phyloP scores from a whole-genome alignment of 306 rosid genomes.

The Biancaea sappan region DNA sequence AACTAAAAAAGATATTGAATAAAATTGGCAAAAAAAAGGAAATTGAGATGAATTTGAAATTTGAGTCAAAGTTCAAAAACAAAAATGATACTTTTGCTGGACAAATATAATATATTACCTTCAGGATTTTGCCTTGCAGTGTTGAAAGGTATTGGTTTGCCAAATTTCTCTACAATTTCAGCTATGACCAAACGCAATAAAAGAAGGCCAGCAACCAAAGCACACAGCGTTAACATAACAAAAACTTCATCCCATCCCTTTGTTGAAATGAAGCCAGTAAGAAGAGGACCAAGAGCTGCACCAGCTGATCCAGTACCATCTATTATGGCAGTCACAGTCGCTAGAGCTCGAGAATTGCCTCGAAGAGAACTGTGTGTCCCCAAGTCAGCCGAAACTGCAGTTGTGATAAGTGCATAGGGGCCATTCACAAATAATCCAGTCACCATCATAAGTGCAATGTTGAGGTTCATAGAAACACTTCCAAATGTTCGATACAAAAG shows the following conservation, averaged over 20 bases:
- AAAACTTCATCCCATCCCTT: constrained; percentile 77
- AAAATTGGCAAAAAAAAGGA: no score
- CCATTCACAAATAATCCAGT: constrained; percentile 83
- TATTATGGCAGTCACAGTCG: constrained; percentile 84
- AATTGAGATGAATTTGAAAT: no score
- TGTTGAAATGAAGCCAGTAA: constrained; percentile 74
- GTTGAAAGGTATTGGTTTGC: constrained; percentile 40
- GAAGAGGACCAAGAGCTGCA: constrained; percentile 89
- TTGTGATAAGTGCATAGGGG: constrained; percentile 86
- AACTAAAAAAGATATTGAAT: no score
- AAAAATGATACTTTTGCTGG: no score
- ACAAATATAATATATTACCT: constrained; percentile 69
- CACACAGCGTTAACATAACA: constrained; percentile 62
- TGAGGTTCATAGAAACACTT: constrained; percentile 49
- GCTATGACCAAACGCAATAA: constrained; percentile 61
- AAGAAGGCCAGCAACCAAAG: constrained; percentile 72
- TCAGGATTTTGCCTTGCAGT: constrained; percentile 35
- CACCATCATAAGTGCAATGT: constrained; percentile 72
- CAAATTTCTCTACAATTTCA: constrained; percentile 56
- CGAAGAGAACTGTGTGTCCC: constrained; percentile 76
- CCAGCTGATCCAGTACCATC: constrained; percentile 90
- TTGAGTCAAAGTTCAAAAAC: no score
- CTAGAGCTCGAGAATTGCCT: constrained; percentile 85
- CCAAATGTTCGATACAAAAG: constrained; percentile 65
- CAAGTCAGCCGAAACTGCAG: constrained; percentile 89